Evolutionary conservation across 257 asterid species (phyloP).

Genomic region (Fraxinus americana): DNA sequence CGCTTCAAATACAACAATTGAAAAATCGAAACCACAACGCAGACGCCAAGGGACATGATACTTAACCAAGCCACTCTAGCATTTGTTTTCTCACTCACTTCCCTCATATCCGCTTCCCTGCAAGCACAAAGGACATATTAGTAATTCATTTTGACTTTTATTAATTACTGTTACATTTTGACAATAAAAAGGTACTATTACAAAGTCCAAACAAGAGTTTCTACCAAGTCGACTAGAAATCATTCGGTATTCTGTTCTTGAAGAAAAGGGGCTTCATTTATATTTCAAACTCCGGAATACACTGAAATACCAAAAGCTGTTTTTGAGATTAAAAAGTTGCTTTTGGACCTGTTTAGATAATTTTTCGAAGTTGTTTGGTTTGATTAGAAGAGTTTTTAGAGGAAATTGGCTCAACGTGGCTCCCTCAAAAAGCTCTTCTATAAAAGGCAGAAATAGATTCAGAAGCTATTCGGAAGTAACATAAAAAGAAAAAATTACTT

Average conservation of each 20-base stretch:
- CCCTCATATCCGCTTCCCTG: conserved; percentile 77
- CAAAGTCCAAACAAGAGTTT: background rate
- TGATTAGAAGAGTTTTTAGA: too few species aligned
- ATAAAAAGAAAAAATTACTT: too few species aligned
- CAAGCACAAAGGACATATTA: background rate
- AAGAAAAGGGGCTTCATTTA: background rate
- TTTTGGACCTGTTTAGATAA: too few species aligned
- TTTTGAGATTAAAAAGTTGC: too few species aligned
- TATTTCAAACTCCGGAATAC: background rate
- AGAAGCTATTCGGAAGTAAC: too few species aligned
- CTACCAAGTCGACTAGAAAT: too few species aligned
- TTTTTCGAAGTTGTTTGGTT: too few species aligned
- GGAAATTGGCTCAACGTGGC: too few species aligned
- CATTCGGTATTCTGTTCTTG: background rate
- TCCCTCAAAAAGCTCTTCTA: too few species aligned
- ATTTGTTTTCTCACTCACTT: conserved; percentile 63
- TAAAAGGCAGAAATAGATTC: too few species aligned
- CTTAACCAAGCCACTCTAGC: conserved; percentile 65
- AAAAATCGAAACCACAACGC: conserved; percentile 41
- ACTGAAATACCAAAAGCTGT: background rate
- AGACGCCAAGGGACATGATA: conserved; percentile 53
- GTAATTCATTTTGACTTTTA: background rate
- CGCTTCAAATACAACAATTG: conserved; percentile 60
- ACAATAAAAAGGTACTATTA: background rate
- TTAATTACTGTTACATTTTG: background rate